These are phyloP conservation scores for Sindora glabra DNA, from an alignment of 306 rosid species.

Conservation along the genomic window DNA sequence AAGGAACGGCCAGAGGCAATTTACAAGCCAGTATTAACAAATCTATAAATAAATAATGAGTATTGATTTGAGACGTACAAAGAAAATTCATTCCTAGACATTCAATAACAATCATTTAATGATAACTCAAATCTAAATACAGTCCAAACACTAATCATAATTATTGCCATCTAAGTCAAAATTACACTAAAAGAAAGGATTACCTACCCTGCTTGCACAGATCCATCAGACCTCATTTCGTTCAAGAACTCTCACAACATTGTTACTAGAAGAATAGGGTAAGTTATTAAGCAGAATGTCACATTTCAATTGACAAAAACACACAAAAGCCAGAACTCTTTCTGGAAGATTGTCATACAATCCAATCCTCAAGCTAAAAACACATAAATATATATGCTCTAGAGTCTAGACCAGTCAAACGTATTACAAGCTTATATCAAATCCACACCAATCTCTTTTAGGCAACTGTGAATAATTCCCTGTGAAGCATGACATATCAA, in stretches of 20 bases:
- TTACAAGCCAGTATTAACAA: too few relatives aligned
- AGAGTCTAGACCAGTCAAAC: neutral
- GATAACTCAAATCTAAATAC: neutral
- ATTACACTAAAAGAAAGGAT: neutral
- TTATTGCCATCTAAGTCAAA: neutral
- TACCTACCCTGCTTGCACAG: neutral
- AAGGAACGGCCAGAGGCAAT: neutral
- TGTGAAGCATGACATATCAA: too few relatives aligned
- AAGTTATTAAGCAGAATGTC: neutral
- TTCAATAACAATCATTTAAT: neutral
- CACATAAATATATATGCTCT: too few relatives aligned
- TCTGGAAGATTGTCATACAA: neutral
- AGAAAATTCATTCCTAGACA: neutral
- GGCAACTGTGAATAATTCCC: too few relatives aligned
- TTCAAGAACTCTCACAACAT: slow-evolving; percentile 6
- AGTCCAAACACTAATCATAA: neutral
- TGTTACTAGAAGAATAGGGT: neutral
- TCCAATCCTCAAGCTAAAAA: neutral
- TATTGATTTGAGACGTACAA: neutral
- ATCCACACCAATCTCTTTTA: neutral
- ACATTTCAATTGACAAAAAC: neutral
- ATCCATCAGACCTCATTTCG: neutral
- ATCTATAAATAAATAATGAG: neutral
- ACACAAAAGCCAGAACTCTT: neutral
- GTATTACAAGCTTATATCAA: neutral